Percentiles rank a stretch among this genome's conserved stretches.
phyloP scores from a whole-genome alignment of 768 basidiomycete species.

The Panaeolus papilionaceus region DNA sequence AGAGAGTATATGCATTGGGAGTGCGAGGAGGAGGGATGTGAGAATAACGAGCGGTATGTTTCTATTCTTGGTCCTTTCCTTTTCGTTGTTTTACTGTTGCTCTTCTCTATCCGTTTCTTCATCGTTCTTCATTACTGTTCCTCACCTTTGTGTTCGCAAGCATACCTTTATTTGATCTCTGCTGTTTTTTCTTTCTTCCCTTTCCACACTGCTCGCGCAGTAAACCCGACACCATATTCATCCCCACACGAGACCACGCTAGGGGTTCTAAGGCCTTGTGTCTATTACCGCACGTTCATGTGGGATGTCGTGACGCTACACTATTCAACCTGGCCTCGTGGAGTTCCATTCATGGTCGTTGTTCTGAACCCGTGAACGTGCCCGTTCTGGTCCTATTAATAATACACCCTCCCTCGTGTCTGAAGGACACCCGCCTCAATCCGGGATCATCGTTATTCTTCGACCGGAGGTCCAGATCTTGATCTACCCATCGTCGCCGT shows the following conservation, averaged over 20 bases:
- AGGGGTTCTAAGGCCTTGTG: not conserved
- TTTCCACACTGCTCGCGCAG: no score
- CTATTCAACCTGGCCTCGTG: not conserved
- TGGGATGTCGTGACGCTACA: not conserved
- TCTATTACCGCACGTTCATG: not conserved
- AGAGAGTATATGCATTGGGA: not conserved
- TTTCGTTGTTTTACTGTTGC: slow-evolving; percentile 8
- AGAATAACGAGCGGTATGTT: slow-evolving; percentile 28
- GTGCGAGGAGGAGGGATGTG: not conserved
- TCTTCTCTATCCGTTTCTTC: slow-evolving; percentile 9
- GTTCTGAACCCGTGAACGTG: not conserved
- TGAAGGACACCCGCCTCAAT: no score
- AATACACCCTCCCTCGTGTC: no score
- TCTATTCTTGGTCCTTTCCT: slow-evolving; percentile 19
- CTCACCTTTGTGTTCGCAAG: not conserved
- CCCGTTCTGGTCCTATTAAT: no score
- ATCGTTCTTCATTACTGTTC: slow-evolving; percentile 13
- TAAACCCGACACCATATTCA: no score
- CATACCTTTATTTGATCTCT: no score
- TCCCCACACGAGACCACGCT: no score
- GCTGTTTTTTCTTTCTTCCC: no score
- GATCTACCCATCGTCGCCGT: not conserved
- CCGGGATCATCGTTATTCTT: no score
- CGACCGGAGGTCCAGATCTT: not conserved
- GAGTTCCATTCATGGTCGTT: not conserved